Evolutionary conservation across 495 filamentous ascomycete species (phyloP), one percentile per base, ranked within the genome.

Genomic region (Hypomontagnella submonticulosa): DNA sequence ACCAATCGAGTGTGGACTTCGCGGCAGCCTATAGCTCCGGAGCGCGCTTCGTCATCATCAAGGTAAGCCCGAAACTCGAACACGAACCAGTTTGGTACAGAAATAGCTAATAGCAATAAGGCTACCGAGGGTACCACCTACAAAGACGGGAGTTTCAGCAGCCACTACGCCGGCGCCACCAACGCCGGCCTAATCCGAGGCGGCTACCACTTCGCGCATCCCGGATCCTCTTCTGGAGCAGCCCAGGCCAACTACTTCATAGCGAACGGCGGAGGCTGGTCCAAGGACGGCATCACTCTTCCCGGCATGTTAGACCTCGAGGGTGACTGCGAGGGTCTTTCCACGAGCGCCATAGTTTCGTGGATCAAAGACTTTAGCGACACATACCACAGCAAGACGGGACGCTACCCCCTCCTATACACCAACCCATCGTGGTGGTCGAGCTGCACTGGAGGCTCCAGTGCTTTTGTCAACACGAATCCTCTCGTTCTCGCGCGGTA

Each of bases 241-340:
- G 71, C 75, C 0, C 87, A 89, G 67, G 87, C 87, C 4, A 74
- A 80, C 11, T 88, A 78, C 70, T 89, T 89, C 77, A 57, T 87
- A 57, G 74, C 80, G 0, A 75, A 89, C 66, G 88, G 88, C 30
- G 87, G 87, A 15, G 85, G 85, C 46, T 89, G 87, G 88, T 79
- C 80, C 7, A 67, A 57, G 18, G 88, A 90, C 63, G 85, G 86
- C 32, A 81, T 80, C 53, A 90, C 87, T 4, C 78, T 90, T 0
- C 88, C 87, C 0, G 87, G 88, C 1, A 89, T 89, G 86, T 77
- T 90, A 11, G 87, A 89, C 71, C 77, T 90, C 19, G 87, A 90
- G 73, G 73, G 75, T 8, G 78, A 81, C 12, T 88, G 86, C 72
- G 86, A 80, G 61, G 85, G 85, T 0, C 75, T 89, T 47, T 80